A percentile compares a stretch with the other conserved stretches of the same genome.
phyloP scores from a whole-genome alignment of 129 eudicot genomes.

The Smallanthus sonchifolius region DNA sequence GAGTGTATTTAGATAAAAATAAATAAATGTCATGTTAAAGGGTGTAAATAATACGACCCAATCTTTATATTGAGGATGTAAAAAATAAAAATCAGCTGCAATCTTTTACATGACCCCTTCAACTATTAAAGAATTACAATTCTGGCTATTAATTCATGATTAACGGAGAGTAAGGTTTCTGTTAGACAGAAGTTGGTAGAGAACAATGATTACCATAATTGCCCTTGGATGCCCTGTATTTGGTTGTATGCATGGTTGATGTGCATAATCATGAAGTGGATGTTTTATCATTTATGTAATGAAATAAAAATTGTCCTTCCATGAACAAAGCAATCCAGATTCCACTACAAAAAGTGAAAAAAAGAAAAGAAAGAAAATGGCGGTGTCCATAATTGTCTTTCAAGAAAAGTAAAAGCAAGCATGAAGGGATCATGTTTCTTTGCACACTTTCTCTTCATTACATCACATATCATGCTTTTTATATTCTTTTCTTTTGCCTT shows the following conservation, averaged over 20 bases:
- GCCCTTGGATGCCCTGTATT: constrained; percentile 25
- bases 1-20: no score
- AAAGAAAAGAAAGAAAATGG: constrained; percentile 8
- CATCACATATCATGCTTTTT: constrained; percentile 18
- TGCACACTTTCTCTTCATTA: constrained; percentile 40
- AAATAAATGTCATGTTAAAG: no score
- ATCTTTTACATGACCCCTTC: constrained; percentile 3
- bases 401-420: constrained; percentile 27
- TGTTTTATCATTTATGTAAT: constrained; percentile 2
- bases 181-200: not conserved
- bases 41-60: no score
- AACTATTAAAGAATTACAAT: constrained; percentile 16
- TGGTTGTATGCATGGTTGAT: constrained; percentile 2
- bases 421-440: constrained; percentile 28
- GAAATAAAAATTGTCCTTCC: constrained; percentile 25
- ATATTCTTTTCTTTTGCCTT: constrained; percentile 17
- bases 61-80: not conserved
- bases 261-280: constrained; percentile 24
- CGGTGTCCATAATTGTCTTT: constrained; percentile 36
- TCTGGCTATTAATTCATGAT: not conserved
- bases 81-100: not conserved
- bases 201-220: constrained; percentile 8
- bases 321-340: constrained; percentile 31
- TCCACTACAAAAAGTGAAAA: constrained; percentile 28
- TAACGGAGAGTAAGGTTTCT: not conserved